Conservation (phyloP, 257 asterid genomes). For the Buddleja alternifolia region DNA sequence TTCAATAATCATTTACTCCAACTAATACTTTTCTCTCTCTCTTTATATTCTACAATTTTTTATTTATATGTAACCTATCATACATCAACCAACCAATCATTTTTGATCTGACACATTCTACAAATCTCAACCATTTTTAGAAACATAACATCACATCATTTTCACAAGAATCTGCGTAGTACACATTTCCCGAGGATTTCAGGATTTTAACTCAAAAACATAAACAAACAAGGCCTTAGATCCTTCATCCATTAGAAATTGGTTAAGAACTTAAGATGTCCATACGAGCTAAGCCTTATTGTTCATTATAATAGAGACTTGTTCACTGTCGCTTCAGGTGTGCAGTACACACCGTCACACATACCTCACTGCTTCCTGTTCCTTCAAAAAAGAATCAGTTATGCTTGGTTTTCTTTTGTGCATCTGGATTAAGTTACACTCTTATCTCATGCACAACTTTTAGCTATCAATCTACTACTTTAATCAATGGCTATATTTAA, state of each 20-base stretch:
- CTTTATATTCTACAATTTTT: too few species aligned
- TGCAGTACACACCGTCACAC: conserved; percentile 4
- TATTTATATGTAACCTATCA: too few species aligned
- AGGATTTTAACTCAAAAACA: too few species aligned
- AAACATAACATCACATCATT: too few species aligned
- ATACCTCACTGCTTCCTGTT: background rate
- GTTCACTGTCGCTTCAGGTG: conserved; percentile 17
- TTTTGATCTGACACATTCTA: too few species aligned
- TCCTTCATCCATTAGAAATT: background rate
- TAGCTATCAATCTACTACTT: background rate
- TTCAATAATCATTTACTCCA: too few species aligned
- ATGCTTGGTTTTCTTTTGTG: background rate
- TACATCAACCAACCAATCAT: too few species aligned
- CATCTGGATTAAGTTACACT: conserved; percentile 7
- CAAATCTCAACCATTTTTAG: too few species aligned
- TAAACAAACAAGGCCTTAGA: too few species aligned
- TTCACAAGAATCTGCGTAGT: too few species aligned
- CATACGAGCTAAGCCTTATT: conserved; percentile 16
- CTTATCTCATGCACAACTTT: background rate
- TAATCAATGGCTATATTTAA: conserved; percentile 18
- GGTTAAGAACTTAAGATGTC: conserved; percentile 12
- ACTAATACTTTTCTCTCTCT: too few species aligned
- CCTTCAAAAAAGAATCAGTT: background rate
- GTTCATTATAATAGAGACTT: conserved; percentile 10
- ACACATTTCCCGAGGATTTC: too few species aligned